Base-by-base conservation (phyloP, 768 basidiomycete species). In the Astraeus odoratus region DNA sequence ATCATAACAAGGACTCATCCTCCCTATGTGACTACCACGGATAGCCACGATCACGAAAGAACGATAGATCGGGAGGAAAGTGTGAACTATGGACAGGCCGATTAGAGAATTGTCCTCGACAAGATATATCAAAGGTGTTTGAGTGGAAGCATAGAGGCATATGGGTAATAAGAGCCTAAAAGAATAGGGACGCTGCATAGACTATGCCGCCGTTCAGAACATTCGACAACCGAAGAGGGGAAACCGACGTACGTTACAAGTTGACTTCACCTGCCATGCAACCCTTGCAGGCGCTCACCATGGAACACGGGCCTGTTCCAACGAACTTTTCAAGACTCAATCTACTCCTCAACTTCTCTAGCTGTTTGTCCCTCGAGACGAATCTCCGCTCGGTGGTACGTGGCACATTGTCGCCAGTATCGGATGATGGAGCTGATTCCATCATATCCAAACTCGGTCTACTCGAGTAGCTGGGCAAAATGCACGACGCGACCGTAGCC, bases 351-450 rank as follows among this genome's bases (percentile, higher is more conserved):
- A 89, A 64, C 63, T 75, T 79, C 58, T 76, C 75, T 53, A 89
- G 60, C 60, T 90, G 87, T 51, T 68, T 74, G 54, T 81, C 74
- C 58, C 75, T 81, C 22, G 80, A 72, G 38, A 85, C 80, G 57
- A 70, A 85, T 47, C 46, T 65, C 63, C 49, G 65, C 54, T 55
- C 51, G 37, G 44, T 49, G 38, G 48, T 37, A 52, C 33, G 33
- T 39, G 35, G 52, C 33, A 49, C 38, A 47, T 27, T 31, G 36
- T 38, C 36, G 19, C 48, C 43, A 39, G 43, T 48, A 44, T 40
- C 23, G 26, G 50, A 41, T 25, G 52, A 44, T 8, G 52, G 23
- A 29, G 42, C 42, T 42, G 51, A 46, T 31, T 48, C 42, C 43
- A 40, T 39, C 39, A 30, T 40, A 46, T 49, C 42, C 44, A 24